Percentiles rank a stretch among this genome's conserved stretches.
Conservation (phyloP, 495 filamentous ascomycete species). For the Cercophora newfieldiana region DNA sequence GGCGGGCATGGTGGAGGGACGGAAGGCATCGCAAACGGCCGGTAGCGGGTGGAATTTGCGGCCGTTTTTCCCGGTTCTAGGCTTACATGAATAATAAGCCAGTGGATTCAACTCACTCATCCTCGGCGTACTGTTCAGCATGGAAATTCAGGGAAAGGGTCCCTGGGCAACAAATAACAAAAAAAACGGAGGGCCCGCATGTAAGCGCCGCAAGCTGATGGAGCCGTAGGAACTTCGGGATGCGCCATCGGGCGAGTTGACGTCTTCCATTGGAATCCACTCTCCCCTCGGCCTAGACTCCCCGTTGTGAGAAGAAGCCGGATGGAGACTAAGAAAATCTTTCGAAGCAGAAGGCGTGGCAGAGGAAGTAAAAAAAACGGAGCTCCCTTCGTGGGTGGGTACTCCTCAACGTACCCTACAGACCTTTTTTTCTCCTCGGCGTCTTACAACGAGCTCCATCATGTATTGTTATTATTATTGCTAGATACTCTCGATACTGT, state of each 20-base stretch:
- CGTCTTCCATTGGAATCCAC: background rate
- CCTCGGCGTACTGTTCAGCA: no score
- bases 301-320: no score
- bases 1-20: background rate
- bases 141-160: background rate
- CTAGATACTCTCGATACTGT: no score
- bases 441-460: no score
- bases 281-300: background rate
- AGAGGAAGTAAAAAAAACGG: background rate
- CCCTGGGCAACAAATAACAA: no score
- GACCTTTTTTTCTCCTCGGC: no score
- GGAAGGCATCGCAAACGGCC: background rate
- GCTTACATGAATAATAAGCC: no score
- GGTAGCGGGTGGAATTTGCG: background rate
- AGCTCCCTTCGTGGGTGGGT: background rate
- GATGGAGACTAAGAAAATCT: background rate
- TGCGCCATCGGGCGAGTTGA: background rate
- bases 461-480: no score
- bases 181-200: no score
- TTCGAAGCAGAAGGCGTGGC: background rate
- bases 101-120: no score
- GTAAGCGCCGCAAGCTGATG: background rate
- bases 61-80: background rate
- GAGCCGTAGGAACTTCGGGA: background rate
- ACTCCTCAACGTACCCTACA: background rate